Evolutionary conservation across 345 rosid genomes (phyloP).

Genomic region (Brassica rapa): DNA sequence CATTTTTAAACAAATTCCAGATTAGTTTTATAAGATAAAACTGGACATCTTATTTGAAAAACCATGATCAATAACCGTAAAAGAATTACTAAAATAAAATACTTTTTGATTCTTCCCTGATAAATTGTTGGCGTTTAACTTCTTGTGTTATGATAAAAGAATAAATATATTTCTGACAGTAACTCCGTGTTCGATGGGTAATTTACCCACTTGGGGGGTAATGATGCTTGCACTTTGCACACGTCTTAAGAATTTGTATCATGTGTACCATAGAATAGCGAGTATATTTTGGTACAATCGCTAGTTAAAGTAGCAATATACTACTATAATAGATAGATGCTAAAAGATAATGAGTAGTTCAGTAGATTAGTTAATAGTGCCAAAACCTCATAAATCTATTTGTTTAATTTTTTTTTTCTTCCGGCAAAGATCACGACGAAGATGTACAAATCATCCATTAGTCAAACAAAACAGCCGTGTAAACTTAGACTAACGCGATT

Average conservation of each 20-base stretch:
- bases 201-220: conserved; percentile 34
- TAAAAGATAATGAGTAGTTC: conserved; percentile 3
- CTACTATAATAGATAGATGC: conserved; percentile 9
- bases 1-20: neutral
- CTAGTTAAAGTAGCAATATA: conserved; percentile 13
- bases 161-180: conserved; percentile 34
- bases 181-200: conserved; percentile 42
- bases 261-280: conserved; percentile 34
- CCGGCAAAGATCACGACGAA: conserved; percentile 38
- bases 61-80: neutral
- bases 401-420: conserved; percentile 18
- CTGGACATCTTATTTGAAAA: neutral
- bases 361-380: conserved; percentile 30
- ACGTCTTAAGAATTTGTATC: conserved; percentile 32
- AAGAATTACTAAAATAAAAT: neutral
- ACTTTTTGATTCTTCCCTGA: neutral
- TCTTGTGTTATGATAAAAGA: neutral
- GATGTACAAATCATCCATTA: conserved; percentile 24
- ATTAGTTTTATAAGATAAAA: neutral
- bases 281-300: conserved; percentile 27
- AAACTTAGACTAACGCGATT: conserved; percentile 28
- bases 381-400: conserved; percentile 22
- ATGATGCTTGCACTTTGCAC: conserved; percentile 41
- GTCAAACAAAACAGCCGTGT: conserved; percentile 44
- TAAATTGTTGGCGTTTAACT: neutral